Percentiles rank a stretch among this genome's conserved stretches.
Conservation (phyloP, 2,329 filamentous ascomycete species). For the Bipolaris victoriae region DNA sequence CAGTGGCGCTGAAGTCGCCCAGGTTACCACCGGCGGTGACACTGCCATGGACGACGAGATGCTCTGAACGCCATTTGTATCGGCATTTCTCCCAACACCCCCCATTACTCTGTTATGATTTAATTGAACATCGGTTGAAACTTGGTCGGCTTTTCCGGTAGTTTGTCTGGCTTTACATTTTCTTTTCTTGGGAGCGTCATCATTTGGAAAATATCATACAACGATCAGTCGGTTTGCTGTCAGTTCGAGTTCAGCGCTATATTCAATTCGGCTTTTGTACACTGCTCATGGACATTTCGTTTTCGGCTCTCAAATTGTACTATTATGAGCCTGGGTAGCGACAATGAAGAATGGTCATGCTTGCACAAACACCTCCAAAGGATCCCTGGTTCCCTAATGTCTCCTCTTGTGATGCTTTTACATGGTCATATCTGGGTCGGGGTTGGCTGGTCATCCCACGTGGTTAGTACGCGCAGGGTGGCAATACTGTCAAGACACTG, state of each 20-base stretch:
- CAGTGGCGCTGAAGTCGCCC: constrained; percentile 53
- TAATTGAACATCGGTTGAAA: constrained; percentile 20
- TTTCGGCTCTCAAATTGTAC: constrained; percentile 22
- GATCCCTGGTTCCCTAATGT: not conserved
- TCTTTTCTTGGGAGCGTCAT: constrained; percentile 25
- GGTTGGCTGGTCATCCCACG: not conserved
- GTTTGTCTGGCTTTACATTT: constrained; percentile 18
- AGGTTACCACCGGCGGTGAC: constrained; percentile 49
- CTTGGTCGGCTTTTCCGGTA: constrained; percentile 17
- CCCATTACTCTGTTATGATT: constrained; percentile 11
- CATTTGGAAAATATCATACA: constrained; percentile 19
- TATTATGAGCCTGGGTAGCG: constrained; percentile 25
- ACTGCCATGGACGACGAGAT: constrained; percentile 51
- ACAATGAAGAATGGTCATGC: constrained; percentile 23
- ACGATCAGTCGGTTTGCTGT: constrained; percentile 14
- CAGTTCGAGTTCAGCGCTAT: constrained; percentile 13
- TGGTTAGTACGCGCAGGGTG: not conserved
- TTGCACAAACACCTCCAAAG: not conserved
- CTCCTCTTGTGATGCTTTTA: not conserved
- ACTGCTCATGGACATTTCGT: constrained; percentile 24
- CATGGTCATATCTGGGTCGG: not conserved
- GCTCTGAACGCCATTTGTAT: constrained; percentile 30
- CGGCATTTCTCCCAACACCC: not conserved
- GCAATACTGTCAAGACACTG: not conserved
- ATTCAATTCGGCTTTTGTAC: constrained; percentile 30